Evolutionary conservation across 2,329 filamentous ascomycete genomes (phyloP).

Genomic region (Pleoardoris graminearum): DNA sequence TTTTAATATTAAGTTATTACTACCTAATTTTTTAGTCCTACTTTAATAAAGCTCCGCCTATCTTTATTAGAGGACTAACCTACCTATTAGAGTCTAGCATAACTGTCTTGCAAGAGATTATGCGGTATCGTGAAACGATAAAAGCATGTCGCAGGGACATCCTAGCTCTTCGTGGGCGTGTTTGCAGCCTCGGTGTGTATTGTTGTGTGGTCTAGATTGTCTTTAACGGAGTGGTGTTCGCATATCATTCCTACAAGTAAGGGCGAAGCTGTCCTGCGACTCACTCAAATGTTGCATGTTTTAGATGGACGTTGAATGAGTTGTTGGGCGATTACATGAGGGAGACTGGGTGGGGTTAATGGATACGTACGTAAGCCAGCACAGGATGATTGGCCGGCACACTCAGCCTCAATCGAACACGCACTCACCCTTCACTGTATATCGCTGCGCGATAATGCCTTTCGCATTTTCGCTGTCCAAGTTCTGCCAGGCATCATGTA

Average conservation of each 20-base stretch:
- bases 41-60: too few species aligned
- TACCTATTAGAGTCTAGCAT: too few species aligned
- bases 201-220: conserved; percentile 1
- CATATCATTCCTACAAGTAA: neutral
- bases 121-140: conserved; percentile 7
- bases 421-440: neutral
- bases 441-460: neutral
- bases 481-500: conserved; percentile 26
- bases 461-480: neutral
- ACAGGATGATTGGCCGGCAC: neutral
- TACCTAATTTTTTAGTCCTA: too few species aligned
- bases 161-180: neutral
- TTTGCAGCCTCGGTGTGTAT: conserved; percentile 1
- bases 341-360: neutral
- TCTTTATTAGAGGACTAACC: too few species aligned
- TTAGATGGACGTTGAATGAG: conserved; percentile 1
- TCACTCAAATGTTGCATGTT: neutral
- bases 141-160: conserved; percentile 1
- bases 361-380: too few species aligned
- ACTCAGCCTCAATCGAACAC: conserved; percentile 3
- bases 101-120: too few species aligned
- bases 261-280: neutral
- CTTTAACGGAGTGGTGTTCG: neutral
- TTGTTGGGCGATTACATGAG: too few species aligned
- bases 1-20: too few species aligned